A percentile compares a stretch with the other conserved stretches of the same genome.
phyloP scores from a whole-genome alignment of 495 filamentous ascomycete genomes.

The Penicillium argentinense region DNA sequence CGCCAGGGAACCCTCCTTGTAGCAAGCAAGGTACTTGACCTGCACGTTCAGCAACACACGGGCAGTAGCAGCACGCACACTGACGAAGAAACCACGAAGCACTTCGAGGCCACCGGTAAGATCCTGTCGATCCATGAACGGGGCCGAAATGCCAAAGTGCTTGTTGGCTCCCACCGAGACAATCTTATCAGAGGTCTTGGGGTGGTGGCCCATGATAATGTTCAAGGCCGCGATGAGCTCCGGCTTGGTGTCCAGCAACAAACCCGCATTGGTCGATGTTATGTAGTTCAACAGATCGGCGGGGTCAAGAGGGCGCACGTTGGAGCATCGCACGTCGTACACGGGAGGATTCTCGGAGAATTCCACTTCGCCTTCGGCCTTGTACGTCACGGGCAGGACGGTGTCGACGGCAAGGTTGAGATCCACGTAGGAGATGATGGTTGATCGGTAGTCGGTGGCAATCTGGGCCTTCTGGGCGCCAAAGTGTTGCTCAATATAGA shows the following conservation, averaged over 20 bases:
- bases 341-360: slow-evolving; percentile 37
- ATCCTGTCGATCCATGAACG: slow-evolving; percentile 27
- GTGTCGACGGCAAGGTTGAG: slow-evolving; percentile 25
- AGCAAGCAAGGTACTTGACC: slow-evolving; percentile 46
- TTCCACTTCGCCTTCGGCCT: slow-evolving; percentile 41
- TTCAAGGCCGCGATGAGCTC: slow-evolving; percentile 53
- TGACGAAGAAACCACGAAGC: slow-evolving; percentile 66
- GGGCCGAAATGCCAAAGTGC: slow-evolving; percentile 32
- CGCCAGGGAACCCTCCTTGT: slow-evolving; percentile 32
- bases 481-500: slow-evolving; percentile 47
- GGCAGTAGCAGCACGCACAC: slow-evolving; percentile 63
- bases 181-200: slow-evolving; percentile 32
- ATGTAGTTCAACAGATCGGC: slow-evolving; percentile 53
- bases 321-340: slow-evolving; percentile 46
- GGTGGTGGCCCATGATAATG: slow-evolving; percentile 46
- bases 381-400: slow-evolving; percentile 38
- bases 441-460: slow-evolving; percentile 60
- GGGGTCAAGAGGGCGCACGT: slow-evolving; percentile 46
- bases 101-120: slow-evolving; percentile 46
- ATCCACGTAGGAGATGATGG: slow-evolving; percentile 42
- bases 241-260: slow-evolving; percentile 37
- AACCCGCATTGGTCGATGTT: slow-evolving; percentile 45
- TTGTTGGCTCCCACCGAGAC: slow-evolving; percentile 41
- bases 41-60: slow-evolving; percentile 63
- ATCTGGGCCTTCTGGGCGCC: slow-evolving; percentile 24